Evolutionary conservation across 2,329 filamentous ascomycete genomes (phyloP).

Genomic region (Meredithiella fracta): DNA sequence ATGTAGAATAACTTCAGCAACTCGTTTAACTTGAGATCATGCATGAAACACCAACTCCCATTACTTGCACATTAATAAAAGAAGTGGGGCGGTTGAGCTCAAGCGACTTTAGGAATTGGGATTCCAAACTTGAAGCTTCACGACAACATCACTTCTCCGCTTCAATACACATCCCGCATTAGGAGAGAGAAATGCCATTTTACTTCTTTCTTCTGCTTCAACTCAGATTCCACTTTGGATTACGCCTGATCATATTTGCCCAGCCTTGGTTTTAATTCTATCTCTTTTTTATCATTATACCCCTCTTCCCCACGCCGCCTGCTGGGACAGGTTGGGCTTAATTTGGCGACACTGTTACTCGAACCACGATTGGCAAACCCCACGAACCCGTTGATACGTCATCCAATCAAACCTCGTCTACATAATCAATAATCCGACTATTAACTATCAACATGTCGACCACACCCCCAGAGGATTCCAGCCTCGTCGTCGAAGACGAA

Average conservation of each 20-base stretch:
- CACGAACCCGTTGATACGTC: neutral
- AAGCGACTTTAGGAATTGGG: neutral
- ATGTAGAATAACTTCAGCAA: too few relatives aligned
- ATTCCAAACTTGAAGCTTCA: neutral
- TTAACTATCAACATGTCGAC: conserved; percentile 5
- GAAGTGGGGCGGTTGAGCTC: neutral
- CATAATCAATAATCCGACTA: too few relatives aligned
- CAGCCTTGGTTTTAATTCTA: neutral
- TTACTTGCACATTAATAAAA: neutral
- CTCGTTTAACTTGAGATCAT: too few relatives aligned
- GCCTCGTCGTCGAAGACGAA: conserved; percentile 1
- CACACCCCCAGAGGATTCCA: conserved; percentile 3
- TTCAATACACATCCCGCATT: neutral
- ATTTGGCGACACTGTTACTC: neutral
- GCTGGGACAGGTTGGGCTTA: neutral
- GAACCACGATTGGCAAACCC: neutral
- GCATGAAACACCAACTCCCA: too few relatives aligned
- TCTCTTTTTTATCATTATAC: neutral
- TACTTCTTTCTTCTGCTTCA: too few relatives aligned
- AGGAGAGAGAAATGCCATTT: neutral
- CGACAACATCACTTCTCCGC: neutral
- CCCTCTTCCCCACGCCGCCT: neutral
- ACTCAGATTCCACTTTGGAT: too few relatives aligned
- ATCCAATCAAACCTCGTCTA: neutral
- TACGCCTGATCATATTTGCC: too few relatives aligned